A percentile compares a stretch with the other conserved stretches of the same genome.
Conservation (phyloP, 1,139 yeast species). For the Nakaseomyces kungkrabaensis region DNA sequence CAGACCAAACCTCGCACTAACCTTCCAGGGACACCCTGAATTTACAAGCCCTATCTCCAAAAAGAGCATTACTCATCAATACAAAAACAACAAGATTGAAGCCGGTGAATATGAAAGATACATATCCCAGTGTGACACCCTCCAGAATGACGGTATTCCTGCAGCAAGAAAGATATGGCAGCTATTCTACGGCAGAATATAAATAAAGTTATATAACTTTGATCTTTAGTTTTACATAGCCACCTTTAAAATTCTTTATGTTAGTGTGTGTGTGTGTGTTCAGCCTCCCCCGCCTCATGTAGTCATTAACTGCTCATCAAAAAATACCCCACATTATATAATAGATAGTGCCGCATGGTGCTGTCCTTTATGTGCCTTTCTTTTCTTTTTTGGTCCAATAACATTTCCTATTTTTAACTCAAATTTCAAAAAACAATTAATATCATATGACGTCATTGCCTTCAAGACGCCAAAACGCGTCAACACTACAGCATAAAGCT, state of each 20-base stretch:
- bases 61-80: neutral
- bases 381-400: no score
- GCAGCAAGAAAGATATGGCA: constrained; percentile 13
- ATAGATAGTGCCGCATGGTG: no score
- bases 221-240: no score
- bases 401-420: no score
- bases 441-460: no score
- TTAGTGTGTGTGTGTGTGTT: no score
- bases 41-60: constrained; percentile 35
- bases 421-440: no score
- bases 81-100: constrained; percentile 5
- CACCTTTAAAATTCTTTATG: no score
- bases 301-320: no score
- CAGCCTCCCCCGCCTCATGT: no score
- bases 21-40: constrained; percentile 91
- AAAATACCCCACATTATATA: no score
- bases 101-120: constrained; percentile 4
- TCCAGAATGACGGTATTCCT: constrained; percentile 11
- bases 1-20: constrained; percentile 38
- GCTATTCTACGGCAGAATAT: constrained; percentile 9
- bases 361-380: no score
- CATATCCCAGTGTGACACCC: constrained; percentile 3
- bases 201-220: neutral
- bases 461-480: neutral
- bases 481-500: neutral